These are phyloP conservation scores for Pestalotiopsis fici DNA, from an alignment of 2,329 filamentous ascomycete genomes.

Conservation along the genomic window DNA sequence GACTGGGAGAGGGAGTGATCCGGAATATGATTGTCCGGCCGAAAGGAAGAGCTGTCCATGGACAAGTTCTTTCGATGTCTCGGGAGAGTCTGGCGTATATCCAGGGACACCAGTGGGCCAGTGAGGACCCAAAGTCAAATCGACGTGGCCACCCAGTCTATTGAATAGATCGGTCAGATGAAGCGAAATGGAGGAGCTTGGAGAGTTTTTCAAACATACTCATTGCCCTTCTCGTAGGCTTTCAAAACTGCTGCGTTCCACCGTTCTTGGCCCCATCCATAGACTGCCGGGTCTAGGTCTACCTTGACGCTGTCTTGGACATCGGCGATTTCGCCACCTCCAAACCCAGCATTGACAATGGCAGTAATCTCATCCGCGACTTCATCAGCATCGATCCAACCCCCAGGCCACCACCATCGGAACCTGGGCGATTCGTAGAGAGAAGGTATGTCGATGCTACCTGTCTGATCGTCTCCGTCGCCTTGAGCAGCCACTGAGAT, in stretches of 20 bases:
- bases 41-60: neutral
- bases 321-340: neutral
- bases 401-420: neutral
- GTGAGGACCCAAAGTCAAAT: neutral
- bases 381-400: neutral
- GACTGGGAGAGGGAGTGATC: neutral
- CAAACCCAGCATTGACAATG: neutral
- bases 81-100: neutral
- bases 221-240: neutral
- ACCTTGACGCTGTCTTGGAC: neutral
- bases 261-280: neutral
- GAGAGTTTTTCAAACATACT: neutral
- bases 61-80: neutral
- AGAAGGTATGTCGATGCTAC: neutral
- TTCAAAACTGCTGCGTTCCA: neutral
- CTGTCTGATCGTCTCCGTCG: neutral
- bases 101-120: neutral
- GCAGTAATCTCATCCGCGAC: neutral
- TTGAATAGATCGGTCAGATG: neutral
- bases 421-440: neutral
- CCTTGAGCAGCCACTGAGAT: neutral
- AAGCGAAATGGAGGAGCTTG: neutral
- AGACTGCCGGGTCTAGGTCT: neutral
- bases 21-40: neutral
- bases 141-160: neutral